Evolutionary conservation across 2,329 filamentous ascomycete species (phyloP).

Genomic region (Onygenales sp.): DNA sequence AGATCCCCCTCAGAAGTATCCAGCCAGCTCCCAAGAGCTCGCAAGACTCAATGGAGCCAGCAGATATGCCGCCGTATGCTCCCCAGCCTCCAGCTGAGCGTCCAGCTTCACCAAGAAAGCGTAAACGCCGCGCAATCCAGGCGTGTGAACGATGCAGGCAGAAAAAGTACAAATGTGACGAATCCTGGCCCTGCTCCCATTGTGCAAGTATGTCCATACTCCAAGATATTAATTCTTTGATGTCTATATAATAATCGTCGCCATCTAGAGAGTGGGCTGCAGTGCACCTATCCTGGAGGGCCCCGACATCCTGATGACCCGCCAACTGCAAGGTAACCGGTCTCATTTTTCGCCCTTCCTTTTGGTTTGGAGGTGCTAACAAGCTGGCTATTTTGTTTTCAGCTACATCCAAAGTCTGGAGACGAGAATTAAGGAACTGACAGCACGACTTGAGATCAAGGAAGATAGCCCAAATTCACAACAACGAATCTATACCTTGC

Average conservation of each 20-base stretch:
- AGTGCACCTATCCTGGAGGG: slow-evolving; percentile 26
- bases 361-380: not conserved
- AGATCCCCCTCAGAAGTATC: too few species aligned
- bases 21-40: too few species aligned
- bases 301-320: slow-evolving; percentile 22
- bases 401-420: slow-evolving; percentile 30
- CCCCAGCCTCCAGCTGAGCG: not conserved
- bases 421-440: slow-evolving; percentile 23
- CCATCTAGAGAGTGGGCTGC: slow-evolving; percentile 21
- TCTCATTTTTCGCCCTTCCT: not conserved
- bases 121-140: slow-evolving; percentile 33
- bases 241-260: slow-evolving; percentile 1
- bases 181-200: slow-evolving; percentile 35
- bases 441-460: slow-evolving; percentile 17
- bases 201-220: slow-evolving; percentile 30
- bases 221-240: slow-evolving; percentile 9
- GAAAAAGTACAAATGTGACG: slow-evolving; percentile 43
- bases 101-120: slow-evolving; percentile 12
- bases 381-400: slow-evolving; percentile 1
- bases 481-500: slow-evolving; percentile 9
- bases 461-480: slow-evolving; percentile 13
- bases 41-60: too few species aligned
- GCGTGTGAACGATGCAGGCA: slow-evolving; percentile 39
- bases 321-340: slow-evolving; percentile 19
- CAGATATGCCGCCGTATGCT: too few species aligned